Base-by-base conservation (phyloP, 352 stramenopile species). In the Pythium myriotylum region DNA sequence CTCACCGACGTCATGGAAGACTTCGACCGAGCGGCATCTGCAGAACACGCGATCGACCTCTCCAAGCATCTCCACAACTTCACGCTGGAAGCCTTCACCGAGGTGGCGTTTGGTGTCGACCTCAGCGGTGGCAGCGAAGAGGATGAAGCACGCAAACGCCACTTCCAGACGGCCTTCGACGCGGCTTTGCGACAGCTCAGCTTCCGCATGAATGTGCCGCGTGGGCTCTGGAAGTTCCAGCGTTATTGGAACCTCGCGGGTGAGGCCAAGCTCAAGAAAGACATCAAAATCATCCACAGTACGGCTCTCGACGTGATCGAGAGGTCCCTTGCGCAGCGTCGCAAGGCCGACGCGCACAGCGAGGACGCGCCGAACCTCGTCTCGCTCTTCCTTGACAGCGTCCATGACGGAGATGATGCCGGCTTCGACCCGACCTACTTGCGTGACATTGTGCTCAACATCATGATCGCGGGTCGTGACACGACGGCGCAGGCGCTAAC, bases 381-480 rank as follows among this genome's bases (percentile, higher is more conserved):
- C 1, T 67, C 70, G 23, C 67, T 73, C 4, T 81, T 74, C 33
- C 26, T 77, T 1, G 66, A 74, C 24, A 67, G 54, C 20, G 43
- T 48, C 4, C 35, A 65, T 4, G 4, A 23, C 4, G 55, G 1
- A 27, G 29, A 35, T 10, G 29, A 5, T 10, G 29, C 40, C 2
- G 7, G 17, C 7, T 73, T 81, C 27, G 70, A 81, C 27, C 62
- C 72, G 19, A 43, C n/a, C 1, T 53, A 58, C 39, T 40, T 95
- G n/a, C 80, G 81, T 22, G 84, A 95, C 61, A 75, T 96, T 8
- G 77, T 90, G 14, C 68, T 96, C 24, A 92, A 81, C 42, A 89
- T 95, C 63, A 50, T 96, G 14, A 70, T 96, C 37, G 84, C 85
- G 35, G 88, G 87, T 5, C 72, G 87, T 8, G 87, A 96, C 65